Conservation (phyloP, 2,329 filamentous ascomycete genomes). For the Aspergillus sp. region DNA sequence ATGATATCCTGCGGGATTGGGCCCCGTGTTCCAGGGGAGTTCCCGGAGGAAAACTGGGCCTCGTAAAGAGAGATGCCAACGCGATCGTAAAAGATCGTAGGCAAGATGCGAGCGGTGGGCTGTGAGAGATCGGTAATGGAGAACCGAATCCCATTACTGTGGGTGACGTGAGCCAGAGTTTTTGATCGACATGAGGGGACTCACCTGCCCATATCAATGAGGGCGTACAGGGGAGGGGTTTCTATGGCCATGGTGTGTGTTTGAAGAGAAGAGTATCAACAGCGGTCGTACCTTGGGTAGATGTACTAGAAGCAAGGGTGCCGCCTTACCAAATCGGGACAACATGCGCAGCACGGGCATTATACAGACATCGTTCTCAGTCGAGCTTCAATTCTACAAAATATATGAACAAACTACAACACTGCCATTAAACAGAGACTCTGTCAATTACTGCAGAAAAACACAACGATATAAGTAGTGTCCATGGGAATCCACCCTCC, state of each 20-base stretch:
- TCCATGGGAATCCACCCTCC: constrained; percentile 4
- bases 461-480: too few relatives aligned
- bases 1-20: constrained; percentile 63
- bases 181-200: not conserved
- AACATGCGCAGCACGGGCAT: too few relatives aligned
- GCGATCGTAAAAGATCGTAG: constrained; percentile 74
- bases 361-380: too few relatives aligned
- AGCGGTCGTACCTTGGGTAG: too few relatives aligned
- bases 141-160: constrained; percentile 85
- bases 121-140: constrained; percentile 80
- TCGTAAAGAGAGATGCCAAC: constrained; percentile 84
- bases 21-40: constrained; percentile 31
- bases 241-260: too few relatives aligned
- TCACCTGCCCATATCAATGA: constrained; percentile 44
- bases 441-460: too few relatives aligned
- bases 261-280: too few relatives aligned
- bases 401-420: too few relatives aligned
- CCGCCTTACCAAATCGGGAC: too few relatives aligned
- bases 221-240: constrained; percentile 24
- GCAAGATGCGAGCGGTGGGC: constrained; percentile 67
- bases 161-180: not conserved
- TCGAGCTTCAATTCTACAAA: too few relatives aligned
- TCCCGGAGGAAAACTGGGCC: constrained; percentile 55
- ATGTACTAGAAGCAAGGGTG: too few relatives aligned
- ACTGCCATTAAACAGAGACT: too few relatives aligned